Evolutionary conservation across 75 land plant genomes (phyloP).

Genomic region (Pinus albicaulis): DNA sequence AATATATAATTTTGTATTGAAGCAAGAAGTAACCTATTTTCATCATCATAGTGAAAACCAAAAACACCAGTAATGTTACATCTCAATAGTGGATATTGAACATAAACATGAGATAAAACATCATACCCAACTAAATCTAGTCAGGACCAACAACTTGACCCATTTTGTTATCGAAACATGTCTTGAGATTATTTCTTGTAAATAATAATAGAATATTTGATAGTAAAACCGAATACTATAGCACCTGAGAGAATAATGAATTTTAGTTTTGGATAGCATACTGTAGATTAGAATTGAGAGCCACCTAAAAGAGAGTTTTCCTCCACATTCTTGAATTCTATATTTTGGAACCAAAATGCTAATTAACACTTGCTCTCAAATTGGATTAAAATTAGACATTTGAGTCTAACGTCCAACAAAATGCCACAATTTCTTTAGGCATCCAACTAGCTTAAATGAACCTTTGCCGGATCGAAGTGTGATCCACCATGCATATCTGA

Average conservation of each 20-base stretch:
- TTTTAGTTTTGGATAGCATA: background rate
- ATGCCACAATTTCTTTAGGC: too few species aligned
- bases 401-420: too few species aligned
- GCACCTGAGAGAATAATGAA: slow-evolving; percentile 13
- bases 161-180: slow-evolving; percentile 32
- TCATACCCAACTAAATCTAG: slow-evolving; percentile 48
- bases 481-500: too few species aligned
- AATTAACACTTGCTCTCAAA: too few species aligned
- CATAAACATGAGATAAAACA: slow-evolving; percentile 89
- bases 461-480: too few species aligned
- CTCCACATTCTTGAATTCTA: background rate
- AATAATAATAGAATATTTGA: background rate
- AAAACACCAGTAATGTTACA: slow-evolving; percentile 69
- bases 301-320: too few species aligned
- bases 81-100: slow-evolving; percentile 74
- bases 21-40: slow-evolving; percentile 67
- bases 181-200: slow-evolving; percentile 3
- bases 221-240: slow-evolving; percentile 1
- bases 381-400: too few species aligned
- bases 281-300: background rate
- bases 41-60: slow-evolving; percentile 91
- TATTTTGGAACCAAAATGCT: too few species aligned
- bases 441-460: too few species aligned
- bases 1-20: slow-evolving; percentile 76
- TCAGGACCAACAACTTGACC: slow-evolving; percentile 38